A percentile compares a stretch with the other conserved stretches of the same genome.
Conservation (phyloP, 163 green algal species). For the Scenedesmus sp. region DNA sequence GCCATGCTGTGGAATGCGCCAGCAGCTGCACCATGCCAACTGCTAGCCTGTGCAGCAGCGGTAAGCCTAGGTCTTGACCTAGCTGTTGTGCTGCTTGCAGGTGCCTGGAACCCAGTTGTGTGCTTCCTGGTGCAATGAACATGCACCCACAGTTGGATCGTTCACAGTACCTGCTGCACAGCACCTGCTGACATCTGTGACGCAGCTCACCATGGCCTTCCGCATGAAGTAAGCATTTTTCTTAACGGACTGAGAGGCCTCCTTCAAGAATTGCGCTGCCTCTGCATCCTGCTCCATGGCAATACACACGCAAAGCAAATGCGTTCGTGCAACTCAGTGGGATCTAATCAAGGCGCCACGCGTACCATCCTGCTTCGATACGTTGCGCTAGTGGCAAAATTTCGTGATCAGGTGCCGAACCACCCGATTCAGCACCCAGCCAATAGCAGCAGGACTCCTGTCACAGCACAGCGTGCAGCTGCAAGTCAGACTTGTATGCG, state of each 20-base stretch:
- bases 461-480: background rate
- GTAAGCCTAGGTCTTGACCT: background rate
- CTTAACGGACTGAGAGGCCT: constrained; percentile 86
- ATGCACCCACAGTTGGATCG: background rate
- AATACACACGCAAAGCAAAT: constrained; percentile 6
- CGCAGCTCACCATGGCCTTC: constrained; percentile 78
- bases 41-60: background rate
- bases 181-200: background rate
- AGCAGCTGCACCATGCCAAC: background rate
- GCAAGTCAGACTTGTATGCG: background rate
- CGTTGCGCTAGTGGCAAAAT: background rate
- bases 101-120: background rate
- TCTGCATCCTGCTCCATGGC: constrained; percentile 65
- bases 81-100: background rate
- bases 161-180: background rate
- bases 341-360: background rate
- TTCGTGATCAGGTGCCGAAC: background rate
- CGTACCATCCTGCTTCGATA: background rate
- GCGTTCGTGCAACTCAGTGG: background rate
- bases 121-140: background rate
- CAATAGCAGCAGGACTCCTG: background rate
- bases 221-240: constrained; percentile 87
- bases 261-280: constrained; percentile 72
- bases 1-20: background rate
- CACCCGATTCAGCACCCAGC: background rate